Evolutionary conservation across 257 asterid genomes (phyloP).

Genomic region (Thymus mandschuricus): DNA sequence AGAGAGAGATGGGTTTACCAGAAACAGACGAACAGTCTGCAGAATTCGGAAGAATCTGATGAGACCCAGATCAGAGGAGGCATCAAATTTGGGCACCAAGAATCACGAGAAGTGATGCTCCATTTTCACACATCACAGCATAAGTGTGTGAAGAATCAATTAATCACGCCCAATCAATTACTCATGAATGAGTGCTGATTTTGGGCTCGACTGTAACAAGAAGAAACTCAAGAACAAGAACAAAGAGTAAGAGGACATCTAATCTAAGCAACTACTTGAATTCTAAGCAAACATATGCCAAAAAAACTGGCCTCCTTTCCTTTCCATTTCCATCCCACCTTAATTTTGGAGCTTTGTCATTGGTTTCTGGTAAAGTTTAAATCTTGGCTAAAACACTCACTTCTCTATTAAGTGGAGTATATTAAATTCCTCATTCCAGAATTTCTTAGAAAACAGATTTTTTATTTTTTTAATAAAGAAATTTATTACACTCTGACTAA

Average conservation of each 20-base stretch:
- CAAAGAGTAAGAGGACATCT: conserved; percentile 29
- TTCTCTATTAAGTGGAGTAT: not conserved
- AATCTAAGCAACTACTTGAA: conserved; percentile 39
- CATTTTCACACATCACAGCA: conserved; percentile 41
- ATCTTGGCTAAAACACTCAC: conserved; percentile 19
- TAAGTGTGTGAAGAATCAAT: conserved; percentile 23
- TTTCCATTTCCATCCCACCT: conserved; percentile 13
- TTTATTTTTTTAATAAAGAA: too few relatives aligned
- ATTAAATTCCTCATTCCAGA: not conserved
- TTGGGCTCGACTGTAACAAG: conserved; percentile 31
- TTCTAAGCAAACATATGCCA: conserved; percentile 54
- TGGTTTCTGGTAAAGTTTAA: conserved; percentile 31
- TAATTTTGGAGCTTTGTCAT: conserved; percentile 31
- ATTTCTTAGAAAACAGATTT: not conserved
- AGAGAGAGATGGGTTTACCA: conserved; percentile 45
- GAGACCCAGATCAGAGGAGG: conserved; percentile 62
- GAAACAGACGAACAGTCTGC: conserved; percentile 61
- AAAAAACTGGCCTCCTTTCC: conserved; percentile 26
- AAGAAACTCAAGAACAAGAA: conserved; percentile 41
- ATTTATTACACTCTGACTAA: too few relatives aligned
- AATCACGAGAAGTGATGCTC: conserved; percentile 42
- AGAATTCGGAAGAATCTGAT: conserved; percentile 57
- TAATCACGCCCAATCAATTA: conserved; percentile 21
- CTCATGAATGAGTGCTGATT: conserved; percentile 29
- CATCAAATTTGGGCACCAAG: conserved; percentile 46